Conservation (phyloP, 768 basidiomycete species). For the Pleurotus salmoneostramineus region DNA sequence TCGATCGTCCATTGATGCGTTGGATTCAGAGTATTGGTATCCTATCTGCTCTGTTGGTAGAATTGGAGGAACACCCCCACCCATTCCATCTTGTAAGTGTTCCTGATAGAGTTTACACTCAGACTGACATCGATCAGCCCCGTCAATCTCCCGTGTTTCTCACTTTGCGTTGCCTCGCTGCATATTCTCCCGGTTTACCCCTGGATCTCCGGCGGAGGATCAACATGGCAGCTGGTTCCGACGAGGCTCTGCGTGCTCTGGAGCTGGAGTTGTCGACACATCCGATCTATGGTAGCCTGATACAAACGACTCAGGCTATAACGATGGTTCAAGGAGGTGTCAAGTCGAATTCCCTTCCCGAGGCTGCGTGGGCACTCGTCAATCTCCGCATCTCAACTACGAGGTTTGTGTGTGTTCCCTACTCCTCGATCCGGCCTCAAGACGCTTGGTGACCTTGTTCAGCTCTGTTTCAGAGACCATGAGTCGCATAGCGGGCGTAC, state of each 20-base stretch:
- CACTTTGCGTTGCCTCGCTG: constrained; percentile 42
- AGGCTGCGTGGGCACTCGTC: constrained; percentile 41
- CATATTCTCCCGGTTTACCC: constrained; percentile 40
- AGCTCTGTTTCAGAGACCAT: constrained; percentile 32
- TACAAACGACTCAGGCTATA: constrained; percentile 54
- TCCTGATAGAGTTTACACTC: too few species aligned
- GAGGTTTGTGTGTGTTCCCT: constrained; percentile 21
- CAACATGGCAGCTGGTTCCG: constrained; percentile 25
- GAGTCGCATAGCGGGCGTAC: constrained; percentile 21
- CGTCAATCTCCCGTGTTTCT: neutral
- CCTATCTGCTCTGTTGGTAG: constrained; percentile 45
- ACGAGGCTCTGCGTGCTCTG: constrained; percentile 35
- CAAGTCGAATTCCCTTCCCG: constrained; percentile 60
- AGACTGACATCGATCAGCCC: too few species aligned
- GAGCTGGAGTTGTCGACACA: constrained; percentile 28
- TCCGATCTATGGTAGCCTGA: constrained; percentile 21
- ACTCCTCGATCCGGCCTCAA: neutral
- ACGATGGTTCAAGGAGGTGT: constrained; percentile 43
- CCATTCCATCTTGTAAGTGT: constrained; percentile 29
- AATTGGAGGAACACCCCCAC: constrained; percentile 43
- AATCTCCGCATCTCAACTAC: constrained; percentile 47
- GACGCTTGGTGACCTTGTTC: neutral
- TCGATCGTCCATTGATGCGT: neutral
- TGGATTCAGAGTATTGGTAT: constrained; percentile 49
- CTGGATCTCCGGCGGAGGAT: constrained; percentile 27